Conservation (phyloP, 805 yeast species). For the Saccharomycopsis lassenensis region DNA sequence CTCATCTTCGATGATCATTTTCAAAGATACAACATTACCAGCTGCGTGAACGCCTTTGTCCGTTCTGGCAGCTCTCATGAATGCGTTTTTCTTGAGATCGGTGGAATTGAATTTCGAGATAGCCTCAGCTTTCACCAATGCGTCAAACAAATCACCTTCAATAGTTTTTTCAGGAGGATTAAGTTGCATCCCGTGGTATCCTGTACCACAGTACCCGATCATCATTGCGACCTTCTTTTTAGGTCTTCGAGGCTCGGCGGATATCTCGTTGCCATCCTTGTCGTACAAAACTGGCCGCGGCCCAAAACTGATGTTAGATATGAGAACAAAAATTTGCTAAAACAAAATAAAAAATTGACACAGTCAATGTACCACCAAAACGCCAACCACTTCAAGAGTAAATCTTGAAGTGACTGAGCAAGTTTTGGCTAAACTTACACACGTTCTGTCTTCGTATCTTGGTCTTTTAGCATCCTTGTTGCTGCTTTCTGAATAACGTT, state of each 20-base stretch:
- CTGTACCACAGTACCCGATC: constrained; percentile 93
- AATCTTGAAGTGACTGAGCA: no score
- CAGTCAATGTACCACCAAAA: no score
- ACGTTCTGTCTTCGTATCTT: constrained; percentile 1
- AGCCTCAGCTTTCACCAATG: constrained; percentile 81
- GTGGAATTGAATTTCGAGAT: constrained; percentile 76
- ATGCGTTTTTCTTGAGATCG: constrained; percentile 79
- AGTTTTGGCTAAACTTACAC: no score
- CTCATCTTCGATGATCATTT: constrained; percentile 73
- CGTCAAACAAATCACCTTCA: constrained; percentile 79
- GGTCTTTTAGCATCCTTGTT: not conserved
- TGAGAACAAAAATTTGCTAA: no score
- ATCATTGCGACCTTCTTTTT: constrained; percentile 90
- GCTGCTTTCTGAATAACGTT: not conserved
- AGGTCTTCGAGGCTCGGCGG: constrained; percentile 41
- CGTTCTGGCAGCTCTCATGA: constrained; percentile 79
- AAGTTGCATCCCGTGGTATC: constrained; percentile 92
- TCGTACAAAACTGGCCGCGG: constrained; percentile 29
- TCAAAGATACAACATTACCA: constrained; percentile 79
- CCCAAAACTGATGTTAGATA: no score
- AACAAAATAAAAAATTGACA: no score
- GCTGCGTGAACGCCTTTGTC: constrained; percentile 98
- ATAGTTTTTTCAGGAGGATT: constrained; percentile 84
- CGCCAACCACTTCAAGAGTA: no score
- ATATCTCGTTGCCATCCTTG: constrained; percentile 51